Evolutionary conservation across 2,329 filamentous ascomycete species (phyloP).

Genomic region (Colletotrichum eleusines): DNA sequence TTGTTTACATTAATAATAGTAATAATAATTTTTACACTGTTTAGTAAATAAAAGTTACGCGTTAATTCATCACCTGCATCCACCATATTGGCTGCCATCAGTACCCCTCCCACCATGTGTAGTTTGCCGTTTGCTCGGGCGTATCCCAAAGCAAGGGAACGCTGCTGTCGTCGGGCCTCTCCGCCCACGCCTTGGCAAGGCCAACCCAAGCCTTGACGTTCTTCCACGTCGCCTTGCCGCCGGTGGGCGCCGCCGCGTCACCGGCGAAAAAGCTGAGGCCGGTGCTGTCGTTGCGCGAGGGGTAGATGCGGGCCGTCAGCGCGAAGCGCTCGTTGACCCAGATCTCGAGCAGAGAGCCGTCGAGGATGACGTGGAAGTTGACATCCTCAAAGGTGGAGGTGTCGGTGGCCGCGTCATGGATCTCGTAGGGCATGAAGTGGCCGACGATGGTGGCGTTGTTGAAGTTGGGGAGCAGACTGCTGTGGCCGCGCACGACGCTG

Average conservation of each 20-base stretch:
- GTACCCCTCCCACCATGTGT: conserved; percentile 40
- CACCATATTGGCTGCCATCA: background rate
- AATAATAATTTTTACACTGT: conserved; percentile 16
- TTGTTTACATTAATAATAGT: no score
- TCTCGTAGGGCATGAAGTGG: conserved; percentile 40
- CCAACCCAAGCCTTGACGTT: conserved; percentile 37
- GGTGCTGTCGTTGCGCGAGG: conserved; percentile 41
- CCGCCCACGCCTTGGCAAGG: conserved; percentile 39
- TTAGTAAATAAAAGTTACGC: conserved; percentile 5
- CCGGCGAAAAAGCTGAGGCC: conserved; percentile 40
- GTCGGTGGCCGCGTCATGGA: conserved; percentile 11
- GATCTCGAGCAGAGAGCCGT: conserved; percentile 41
- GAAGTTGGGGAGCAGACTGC: conserved; percentile 42
- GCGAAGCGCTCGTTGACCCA: conserved; percentile 43
- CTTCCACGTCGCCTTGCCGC: conserved; percentile 31
- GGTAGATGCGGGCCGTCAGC: conserved; percentile 41
- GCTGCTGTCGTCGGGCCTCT: conserved; percentile 39
- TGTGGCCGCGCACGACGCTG: conserved; percentile 35
- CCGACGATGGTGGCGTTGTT: conserved; percentile 39
- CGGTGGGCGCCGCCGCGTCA: conserved; percentile 10
- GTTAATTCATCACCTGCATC: background rate
- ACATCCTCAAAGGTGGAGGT: conserved; percentile 25
- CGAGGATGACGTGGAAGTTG: conserved; percentile 37
- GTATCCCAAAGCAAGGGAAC: conserved; percentile 37
- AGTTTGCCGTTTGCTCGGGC: conserved; percentile 39